Base-by-base conservation (phyloP, 2,329 filamentous ascomycete genomes). In the Fusarium sororula region DNA sequence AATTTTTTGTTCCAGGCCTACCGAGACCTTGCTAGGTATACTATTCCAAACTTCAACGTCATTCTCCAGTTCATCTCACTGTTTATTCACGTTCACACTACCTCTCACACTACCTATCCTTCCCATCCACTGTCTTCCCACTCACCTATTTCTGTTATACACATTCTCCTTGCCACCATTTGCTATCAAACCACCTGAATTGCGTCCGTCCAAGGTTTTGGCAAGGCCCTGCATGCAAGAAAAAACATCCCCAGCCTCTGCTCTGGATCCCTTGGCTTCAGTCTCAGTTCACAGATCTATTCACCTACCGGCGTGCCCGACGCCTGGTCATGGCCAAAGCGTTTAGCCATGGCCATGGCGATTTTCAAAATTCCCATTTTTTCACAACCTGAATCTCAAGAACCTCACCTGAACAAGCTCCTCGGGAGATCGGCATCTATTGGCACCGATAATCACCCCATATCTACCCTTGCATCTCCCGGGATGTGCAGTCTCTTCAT, bases 21-120 rank as follows among this genome's bases (percentile, higher is more conserved):
- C 73, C 77, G 72, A 74, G 81, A 83, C 61, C 80, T 83, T 59
- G 66, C 78, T 53, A 81, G 80, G 81, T 83, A 81, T 68, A 61
- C 57, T 53, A 41, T 54, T 62, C 54, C 68, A 50, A 56, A 59
- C 37, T 61, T 61, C 60, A 51, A 44, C 55, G 47, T 67, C 53
- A 51, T 26, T 22, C 51, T 20, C 47, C 44, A 48, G 22, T 47
- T 63, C 38, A 22, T 55, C 53, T 61, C 50, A 47, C 48, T 59
- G 45, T 41, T 41, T 20, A 35, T 44, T 60, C 53, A 32, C 30
- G 24, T 38, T 24, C 22, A 28, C 26, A 24, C 22, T 41, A 39
- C 44, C 37, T 44, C 20, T 37, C 44, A 41, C 18, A 24, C 38
- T 30, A 72, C 30, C 30, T 12, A 24, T 24, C 48, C 48, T 50